These are phyloP conservation scores for Arxiozyma telluris DNA, from an alignment of 1,139 yeast species.

Conservation along the genomic window DNA sequence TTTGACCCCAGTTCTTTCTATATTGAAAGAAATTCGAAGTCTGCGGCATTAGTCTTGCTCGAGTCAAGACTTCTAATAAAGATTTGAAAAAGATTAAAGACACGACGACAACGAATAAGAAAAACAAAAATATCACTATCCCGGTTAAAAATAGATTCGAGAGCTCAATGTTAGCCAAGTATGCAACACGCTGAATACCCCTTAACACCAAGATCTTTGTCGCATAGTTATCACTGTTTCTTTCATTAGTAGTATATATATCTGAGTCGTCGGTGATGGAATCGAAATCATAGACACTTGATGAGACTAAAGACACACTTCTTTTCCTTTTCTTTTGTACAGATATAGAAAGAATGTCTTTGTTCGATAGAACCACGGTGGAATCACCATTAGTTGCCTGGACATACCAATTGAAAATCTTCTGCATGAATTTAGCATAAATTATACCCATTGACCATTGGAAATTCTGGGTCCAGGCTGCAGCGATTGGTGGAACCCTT, in stretches of 20 bases:
- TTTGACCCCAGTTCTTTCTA: constrained; percentile 69
- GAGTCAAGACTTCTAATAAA: constrained; percentile 57
- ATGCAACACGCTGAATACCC: constrained; percentile 90
- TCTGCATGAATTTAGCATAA: constrained; percentile 69
- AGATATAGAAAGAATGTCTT: constrained; percentile 54
- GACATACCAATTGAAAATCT: constrained; percentile 85
- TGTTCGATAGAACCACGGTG: constrained; percentile 57
- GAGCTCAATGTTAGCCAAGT: constrained; percentile 72
- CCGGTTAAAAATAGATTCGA: constrained; percentile 83
- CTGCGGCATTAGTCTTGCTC: constrained; percentile 47
- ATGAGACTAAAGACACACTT: constrained; percentile 22
- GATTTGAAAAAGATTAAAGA: constrained; percentile 64
- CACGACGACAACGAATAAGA: constrained; percentile 63
- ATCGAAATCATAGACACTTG: constrained; percentile 37
- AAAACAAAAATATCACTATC: constrained; percentile 69
- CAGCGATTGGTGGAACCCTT: constrained; percentile 90
- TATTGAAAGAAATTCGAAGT: constrained; percentile 62
- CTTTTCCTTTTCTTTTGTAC: constrained; percentile 52
- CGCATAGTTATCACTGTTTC: constrained; percentile 37
- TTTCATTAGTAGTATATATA: constrained; percentile 67
- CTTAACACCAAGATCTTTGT: constrained; percentile 70
- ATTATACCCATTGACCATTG: constrained; percentile 95
- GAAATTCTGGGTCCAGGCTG: constrained; percentile 97
- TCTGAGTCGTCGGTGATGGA: constrained; percentile 42
- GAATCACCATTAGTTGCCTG: constrained; percentile 93